A percentile compares a stretch with the other conserved stretches of the same genome.
Conservation (phyloP, 164 flowering plant species). For the Vitis labrusca region DNA sequence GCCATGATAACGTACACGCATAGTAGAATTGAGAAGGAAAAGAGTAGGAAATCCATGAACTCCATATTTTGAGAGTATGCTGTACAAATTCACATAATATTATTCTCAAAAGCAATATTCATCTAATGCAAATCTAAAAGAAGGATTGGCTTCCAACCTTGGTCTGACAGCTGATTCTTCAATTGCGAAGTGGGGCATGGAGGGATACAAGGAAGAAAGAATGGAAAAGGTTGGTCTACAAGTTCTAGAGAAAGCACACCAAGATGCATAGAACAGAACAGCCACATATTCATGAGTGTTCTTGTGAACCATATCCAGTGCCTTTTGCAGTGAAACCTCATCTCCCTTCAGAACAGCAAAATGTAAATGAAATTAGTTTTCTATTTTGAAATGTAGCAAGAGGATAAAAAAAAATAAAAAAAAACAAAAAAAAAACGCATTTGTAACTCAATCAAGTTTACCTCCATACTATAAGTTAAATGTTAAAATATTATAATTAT, state of each 20-base stretch:
- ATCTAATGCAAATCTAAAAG: background rate
- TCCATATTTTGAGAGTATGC: slow-evolving; percentile 84
- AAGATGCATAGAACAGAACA: slow-evolving; percentile 87
- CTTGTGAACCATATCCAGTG: slow-evolving; percentile 56
- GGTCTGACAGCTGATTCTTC: slow-evolving; percentile 87
- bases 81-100: slow-evolving; percentile 28
- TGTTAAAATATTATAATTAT: too few species aligned
- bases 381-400: background rate
- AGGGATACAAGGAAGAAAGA: slow-evolving; percentile 68
- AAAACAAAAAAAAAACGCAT: background rate
- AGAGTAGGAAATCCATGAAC: slow-evolving; percentile 96
- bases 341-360: slow-evolving; percentile 64
- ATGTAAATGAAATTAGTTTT: slow-evolving; percentile 3
- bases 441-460: too few species aligned
- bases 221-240: slow-evolving; percentile 59
- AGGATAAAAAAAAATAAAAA: background rate
- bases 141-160: slow-evolving; percentile 48
- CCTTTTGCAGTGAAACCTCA: slow-evolving; percentile 67
- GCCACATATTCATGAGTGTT: slow-evolving; percentile 59
- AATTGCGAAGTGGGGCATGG: slow-evolving; percentile 80
- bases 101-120: background rate
- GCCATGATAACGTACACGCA: slow-evolving; percentile 77
- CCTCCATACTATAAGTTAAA: too few species aligned
- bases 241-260: slow-evolving; percentile 89
- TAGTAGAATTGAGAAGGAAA: slow-evolving; percentile 77